Base-by-base conservation (phyloP, 371 early-diverging fungal genomes). In the Mortierella sp. region DNA sequence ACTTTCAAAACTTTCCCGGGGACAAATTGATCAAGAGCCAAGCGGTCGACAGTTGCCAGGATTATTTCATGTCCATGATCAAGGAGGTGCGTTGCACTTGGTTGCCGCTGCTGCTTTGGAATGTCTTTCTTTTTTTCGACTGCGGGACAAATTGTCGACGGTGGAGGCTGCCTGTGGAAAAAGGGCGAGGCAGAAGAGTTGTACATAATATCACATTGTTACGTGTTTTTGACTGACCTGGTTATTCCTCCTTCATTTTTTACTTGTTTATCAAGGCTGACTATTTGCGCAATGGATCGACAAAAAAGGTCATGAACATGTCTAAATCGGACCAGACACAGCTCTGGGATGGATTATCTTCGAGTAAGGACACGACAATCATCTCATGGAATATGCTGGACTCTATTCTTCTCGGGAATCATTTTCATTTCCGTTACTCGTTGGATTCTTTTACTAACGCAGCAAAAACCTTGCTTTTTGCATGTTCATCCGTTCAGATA, bases 61-160 rank as follows among this genome's bases (percentile, higher is more conserved):
- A 93, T 70, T 91, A 91, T 77, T 95, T 90, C 79, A 95, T 95
- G 94, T 88, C 93, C n/a, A 91, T 92, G 91, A 85, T 93, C 66
- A 95, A 95, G 85, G 93, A 94, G 89, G 94, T 91, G 82, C 41
- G 70, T 34, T 58, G 58, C 31, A 34, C 29, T 31, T 16, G 5
- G 16, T 19, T 31, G 19, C 19, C 8, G 9, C 13, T 19, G 16
- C 37, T 61, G 53, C 26, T 34, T 55, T 44, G 19, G 24, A n/a
- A 13, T 39, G n/a, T 40, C 67, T 7, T 24, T 40, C 67, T 7
- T 24, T 22, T 52, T 9, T 55, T 26, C 50, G 48, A 58, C 58
- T 58, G 58, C 58, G 58, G 58, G 58, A 19, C 58, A 58, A 58
- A 31, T 55, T 58, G 22, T 44, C 7, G 45, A 8, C 16, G 10